Evolutionary conservation across 768 basidiomycete genomes (phyloP).

Genomic region (Suillus subalutaceus): DNA sequence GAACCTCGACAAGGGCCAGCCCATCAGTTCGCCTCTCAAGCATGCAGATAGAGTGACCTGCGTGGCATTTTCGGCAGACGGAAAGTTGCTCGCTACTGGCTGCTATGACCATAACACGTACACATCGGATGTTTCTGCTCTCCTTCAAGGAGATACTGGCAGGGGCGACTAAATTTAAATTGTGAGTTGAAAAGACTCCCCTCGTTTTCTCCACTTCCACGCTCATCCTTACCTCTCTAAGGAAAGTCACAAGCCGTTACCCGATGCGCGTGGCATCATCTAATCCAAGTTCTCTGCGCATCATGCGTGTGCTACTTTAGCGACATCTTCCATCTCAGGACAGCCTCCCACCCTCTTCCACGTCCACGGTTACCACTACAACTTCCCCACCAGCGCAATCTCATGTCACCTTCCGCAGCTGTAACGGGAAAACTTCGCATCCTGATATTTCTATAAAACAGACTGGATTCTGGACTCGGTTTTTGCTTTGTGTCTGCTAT

Average conservation of each 20-base stretch:
- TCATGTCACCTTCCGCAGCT: background rate
- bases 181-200: background rate
- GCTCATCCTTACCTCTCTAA: background rate
- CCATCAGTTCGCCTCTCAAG: background rate
- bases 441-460: background rate
- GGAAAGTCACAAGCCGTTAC: background rate
- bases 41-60: slow-evolving; percentile 41
- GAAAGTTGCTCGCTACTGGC: slow-evolving; percentile 86
- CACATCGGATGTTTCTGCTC: background rate
- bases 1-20: background rate
- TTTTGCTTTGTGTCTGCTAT: background rate
- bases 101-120: slow-evolving; percentile 41
- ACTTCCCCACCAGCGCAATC: background rate
- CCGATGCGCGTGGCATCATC: background rate
- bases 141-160: background rate
- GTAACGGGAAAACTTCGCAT: background rate
- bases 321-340: background rate
- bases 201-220: background rate
- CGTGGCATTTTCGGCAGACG: slow-evolving; percentile 92
- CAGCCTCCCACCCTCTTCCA: background rate
- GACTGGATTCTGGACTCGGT: background rate
- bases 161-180: background rate
- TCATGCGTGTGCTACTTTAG: background rate
- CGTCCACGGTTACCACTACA: background rate
- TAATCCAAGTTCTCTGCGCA: background rate